phyloP scores from a whole-genome alignment of 2,329 filamentous ascomycete species.

The Colletotrichum incanum region DNA sequence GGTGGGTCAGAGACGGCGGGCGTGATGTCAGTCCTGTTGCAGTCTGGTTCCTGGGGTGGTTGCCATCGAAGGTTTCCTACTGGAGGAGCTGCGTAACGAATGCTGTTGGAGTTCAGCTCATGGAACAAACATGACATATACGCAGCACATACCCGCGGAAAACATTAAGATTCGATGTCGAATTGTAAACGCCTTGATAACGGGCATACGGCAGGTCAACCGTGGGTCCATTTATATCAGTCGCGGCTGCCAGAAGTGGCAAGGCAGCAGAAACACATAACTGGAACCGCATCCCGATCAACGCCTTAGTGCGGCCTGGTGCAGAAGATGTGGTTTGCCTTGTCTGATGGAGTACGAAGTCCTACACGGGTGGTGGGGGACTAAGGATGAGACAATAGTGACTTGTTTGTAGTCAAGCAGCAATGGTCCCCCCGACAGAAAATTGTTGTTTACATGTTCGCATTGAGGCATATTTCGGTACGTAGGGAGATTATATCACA shows the following conservation, averaged over 20 bases:
- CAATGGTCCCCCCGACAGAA: no score
- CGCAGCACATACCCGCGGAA: constrained; percentile 20
- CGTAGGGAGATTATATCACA: no score
- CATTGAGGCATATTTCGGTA: no score
- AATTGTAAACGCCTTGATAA: constrained; percentile 20
- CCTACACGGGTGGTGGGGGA: no score
- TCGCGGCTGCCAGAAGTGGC: neutral
- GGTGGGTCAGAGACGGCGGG: constrained; percentile 16
- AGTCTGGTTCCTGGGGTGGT: constrained; percentile 8
- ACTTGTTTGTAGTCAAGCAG: no score
- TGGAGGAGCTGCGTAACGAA: constrained; percentile 30
- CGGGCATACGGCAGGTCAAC: constrained; percentile 25
- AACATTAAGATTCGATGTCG: constrained; percentile 25
- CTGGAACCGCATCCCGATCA: neutral
- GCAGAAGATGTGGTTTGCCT: no score
- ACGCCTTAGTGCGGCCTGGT: neutral
- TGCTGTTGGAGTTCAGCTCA: neutral
- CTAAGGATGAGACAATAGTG: no score
- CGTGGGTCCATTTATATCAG: neutral
- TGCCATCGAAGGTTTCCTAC: constrained; percentile 25
- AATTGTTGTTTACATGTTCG: no score
- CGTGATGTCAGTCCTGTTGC: neutral
- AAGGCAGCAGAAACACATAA: neutral
- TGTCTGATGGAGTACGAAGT: no score
- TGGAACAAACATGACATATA: no score